phyloP scores from a whole-genome alignment of 805 yeast species.

The Ogataea ganodermae region DNA sequence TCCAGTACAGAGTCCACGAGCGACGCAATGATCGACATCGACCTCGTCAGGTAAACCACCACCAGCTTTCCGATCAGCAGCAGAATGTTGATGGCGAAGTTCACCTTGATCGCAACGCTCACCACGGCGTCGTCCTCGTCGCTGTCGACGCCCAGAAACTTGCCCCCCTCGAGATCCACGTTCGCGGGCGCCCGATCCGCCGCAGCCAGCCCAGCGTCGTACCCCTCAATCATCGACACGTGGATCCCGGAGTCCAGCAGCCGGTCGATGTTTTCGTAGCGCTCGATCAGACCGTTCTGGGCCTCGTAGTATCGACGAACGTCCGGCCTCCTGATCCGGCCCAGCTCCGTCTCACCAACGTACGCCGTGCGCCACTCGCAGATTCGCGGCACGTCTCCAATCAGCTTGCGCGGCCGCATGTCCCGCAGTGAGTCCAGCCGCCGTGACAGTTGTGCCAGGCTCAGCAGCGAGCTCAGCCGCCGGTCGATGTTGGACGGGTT shows the following conservation, averaged over 20 bases:
- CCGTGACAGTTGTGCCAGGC: conserved; percentile 20
- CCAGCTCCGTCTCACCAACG: conserved; percentile 28
- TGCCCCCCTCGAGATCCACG: conserved; percentile 59
- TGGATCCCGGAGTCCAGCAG: conserved; percentile 73
- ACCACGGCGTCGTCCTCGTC: conserved; percentile 47
- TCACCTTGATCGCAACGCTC: conserved; percentile 60
- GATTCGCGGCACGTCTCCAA: conserved; percentile 44
- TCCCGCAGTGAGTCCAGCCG: conserved; percentile 38
- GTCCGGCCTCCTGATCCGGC: conserved; percentile 27
- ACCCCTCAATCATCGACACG: conserved; percentile 60
- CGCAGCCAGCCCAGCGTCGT: conserved; percentile 42
- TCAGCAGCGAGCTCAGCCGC: conserved; percentile 27
- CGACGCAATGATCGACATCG: conserved; percentile 77
- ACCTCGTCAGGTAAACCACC: conserved; percentile 64
- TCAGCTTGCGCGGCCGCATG: conserved; percentile 48
- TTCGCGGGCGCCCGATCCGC: conserved; percentile 54
- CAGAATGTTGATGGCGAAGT: conserved; percentile 59
- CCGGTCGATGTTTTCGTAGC: conserved; percentile 60
- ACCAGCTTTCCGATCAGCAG: conserved; percentile 60
- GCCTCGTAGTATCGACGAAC: conserved; percentile 49
- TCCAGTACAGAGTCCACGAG: conserved; percentile 76
- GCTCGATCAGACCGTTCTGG: conserved; percentile 62
- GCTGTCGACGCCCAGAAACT: conserved; percentile 49
- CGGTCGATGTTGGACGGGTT: conserved; percentile 25
- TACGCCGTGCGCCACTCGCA: conserved; percentile 41